Base-by-base conservation (phyloP, 169 alveolate genomes). In the Gregarina niphandrodes region DNA sequence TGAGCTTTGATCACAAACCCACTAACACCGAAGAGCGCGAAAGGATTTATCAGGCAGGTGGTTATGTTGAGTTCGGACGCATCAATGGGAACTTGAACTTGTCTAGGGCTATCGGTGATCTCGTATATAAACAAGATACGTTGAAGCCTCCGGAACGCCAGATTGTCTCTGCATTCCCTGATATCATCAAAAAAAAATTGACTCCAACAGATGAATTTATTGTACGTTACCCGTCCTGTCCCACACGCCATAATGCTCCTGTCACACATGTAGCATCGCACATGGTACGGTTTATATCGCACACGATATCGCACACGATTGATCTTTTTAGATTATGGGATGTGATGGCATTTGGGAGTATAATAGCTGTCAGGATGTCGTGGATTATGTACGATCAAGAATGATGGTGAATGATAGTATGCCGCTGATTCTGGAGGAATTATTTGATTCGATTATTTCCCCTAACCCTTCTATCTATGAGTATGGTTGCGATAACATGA, bases 1-100 rank as follows among this genome's bases (percentile, higher is more conserved):
- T 93, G 54, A 76, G 96, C 0, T 70, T 72, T 26, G 99, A 93
- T 49, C 98, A 93, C 73, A 93, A 93, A 43, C 99, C 97, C 1
- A 89, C 76, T 38, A 61, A 80, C 28, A 78, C 77, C n/a, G 73
- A 59, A 40, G 98, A 92, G 53, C 15, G 17, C 24, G 43, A 24
- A 9, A 56, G 57, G 18, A 54, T 45, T 15, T 32, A 36, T 29
- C 37, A 39, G 2, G 57, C 58, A 0, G 64, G 64, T 5, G 57
- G 58, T 2, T 45, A 28, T 35, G 19, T 46, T 9, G 45, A 54
- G 45, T 16, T 55, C 57, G 59, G 64, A 0, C 45, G 71, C 16
- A 63, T 61, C 3, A 61, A 61, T 24, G 73, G 73, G 9, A 57
- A 62, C 28, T 31, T 62, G 52, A 62, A 62, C 32, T 40, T 62